Percentiles rank a stretch among this genome's conserved stretches.
Conservation (phyloP, 2,329 filamentous ascomycete genomes). For the Aureobasidium mangrovei region DNA sequence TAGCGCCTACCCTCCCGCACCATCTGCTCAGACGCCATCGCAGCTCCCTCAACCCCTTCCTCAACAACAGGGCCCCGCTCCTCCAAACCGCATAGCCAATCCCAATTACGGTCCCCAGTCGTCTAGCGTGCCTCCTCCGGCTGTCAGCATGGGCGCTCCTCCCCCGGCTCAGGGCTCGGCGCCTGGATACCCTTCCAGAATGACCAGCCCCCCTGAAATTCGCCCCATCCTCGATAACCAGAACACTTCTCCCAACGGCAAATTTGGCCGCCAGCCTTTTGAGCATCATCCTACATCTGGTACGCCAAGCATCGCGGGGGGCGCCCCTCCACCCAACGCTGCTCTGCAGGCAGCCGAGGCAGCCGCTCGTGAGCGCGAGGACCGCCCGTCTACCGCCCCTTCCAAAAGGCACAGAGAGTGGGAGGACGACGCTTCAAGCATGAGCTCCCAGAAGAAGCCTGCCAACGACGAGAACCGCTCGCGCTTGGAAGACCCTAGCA, state of each 20-base stretch:
- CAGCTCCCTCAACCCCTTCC: conserved; percentile 29
- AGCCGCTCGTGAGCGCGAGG: conserved; percentile 57
- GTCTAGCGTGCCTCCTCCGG: conserved; percentile 43
- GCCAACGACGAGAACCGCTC: conserved; percentile 81
- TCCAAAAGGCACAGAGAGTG: conserved; percentile 86
- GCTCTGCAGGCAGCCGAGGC: conserved; percentile 60
- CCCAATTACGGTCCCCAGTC: conserved; percentile 37
- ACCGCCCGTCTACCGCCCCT: conserved; percentile 63
- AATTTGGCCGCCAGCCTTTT: conserved; percentile 74
- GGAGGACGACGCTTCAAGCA: conserved; percentile 62
- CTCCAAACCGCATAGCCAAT: conserved; percentile 33
- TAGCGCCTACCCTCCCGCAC: conserved; percentile 8
- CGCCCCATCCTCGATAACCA: conserved; percentile 75
- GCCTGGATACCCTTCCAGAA: conserved; percentile 60
- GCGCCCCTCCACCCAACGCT: conserved; percentile 56
- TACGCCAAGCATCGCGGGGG: conserved; percentile 54
- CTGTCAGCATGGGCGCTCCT: conserved; percentile 40
- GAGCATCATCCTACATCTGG: conserved; percentile 61
- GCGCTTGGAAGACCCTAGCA: conserved; percentile 73
- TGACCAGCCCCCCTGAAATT: conserved; percentile 72
- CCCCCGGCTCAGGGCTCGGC: conserved; percentile 45
- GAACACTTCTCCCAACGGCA: conserved; percentile 74
- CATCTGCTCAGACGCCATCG: conserved; percentile 34
- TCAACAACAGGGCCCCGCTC: conserved; percentile 24
- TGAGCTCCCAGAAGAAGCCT: conserved; percentile 62